These are phyloP conservation scores for Evernia prunastri DNA, from an alignment of 495 filamentous ascomycete species.

Conservation along the genomic window DNA sequence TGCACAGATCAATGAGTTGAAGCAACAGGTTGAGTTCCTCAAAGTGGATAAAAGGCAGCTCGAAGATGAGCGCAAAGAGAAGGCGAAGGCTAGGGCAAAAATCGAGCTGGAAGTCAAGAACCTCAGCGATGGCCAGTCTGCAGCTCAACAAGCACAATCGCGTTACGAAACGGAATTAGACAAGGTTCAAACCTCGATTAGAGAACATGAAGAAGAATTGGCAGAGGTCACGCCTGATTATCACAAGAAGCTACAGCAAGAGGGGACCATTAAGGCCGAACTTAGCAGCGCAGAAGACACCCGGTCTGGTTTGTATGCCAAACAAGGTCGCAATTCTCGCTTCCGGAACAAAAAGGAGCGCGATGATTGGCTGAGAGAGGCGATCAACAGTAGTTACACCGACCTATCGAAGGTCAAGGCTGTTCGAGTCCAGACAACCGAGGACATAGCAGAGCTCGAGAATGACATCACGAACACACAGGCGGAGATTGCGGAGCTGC, in stretches of 20 bases:
- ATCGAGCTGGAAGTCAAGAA: slow-evolving; percentile 78
- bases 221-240: slow-evolving; percentile 66
- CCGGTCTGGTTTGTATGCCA: slow-evolving; percentile 78
- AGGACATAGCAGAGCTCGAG: slow-evolving; percentile 75
- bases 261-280: slow-evolving; percentile 58
- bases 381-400: slow-evolving; percentile 74
- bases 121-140: slow-evolving; percentile 69
- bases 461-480: slow-evolving; percentile 64
- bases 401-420: slow-evolving; percentile 72
- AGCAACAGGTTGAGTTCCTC: slow-evolving; percentile 76
- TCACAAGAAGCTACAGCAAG: slow-evolving; percentile 63
- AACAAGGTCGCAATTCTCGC: slow-evolving; percentile 84
- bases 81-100: slow-evolving; percentile 68
- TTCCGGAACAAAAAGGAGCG: slow-evolving; percentile 85
- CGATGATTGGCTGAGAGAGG: slow-evolving; percentile 71
- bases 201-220: slow-evolving; percentile 68
- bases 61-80: slow-evolving; percentile 82
- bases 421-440: slow-evolving; percentile 71
- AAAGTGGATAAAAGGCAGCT: slow-evolving; percentile 81
- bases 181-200: slow-evolving; percentile 67
- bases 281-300: slow-evolving; percentile 69
- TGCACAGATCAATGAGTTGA: slow-evolving; percentile 66
- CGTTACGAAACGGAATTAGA: slow-evolving; percentile 68
- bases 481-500: slow-evolving; percentile 60
- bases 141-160: slow-evolving; percentile 61